Evolutionary conservation across 2,329 filamentous ascomycete genomes (phyloP), one percentile per base, ranked within the genome.

Genomic region (Colletotrichum somersetense): DNA sequence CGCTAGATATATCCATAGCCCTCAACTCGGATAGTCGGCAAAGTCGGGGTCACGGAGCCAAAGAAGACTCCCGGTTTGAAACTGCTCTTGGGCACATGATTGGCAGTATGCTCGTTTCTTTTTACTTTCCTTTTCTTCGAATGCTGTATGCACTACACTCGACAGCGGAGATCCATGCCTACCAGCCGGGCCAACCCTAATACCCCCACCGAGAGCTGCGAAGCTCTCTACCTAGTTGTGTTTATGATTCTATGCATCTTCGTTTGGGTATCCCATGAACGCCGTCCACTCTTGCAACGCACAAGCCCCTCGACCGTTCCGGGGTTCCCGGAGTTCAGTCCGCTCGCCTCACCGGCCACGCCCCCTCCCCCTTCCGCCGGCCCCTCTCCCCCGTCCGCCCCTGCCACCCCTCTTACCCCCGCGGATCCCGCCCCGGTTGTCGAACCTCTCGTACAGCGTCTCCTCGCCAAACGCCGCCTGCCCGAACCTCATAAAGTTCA

Each of bases 381-480:
- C 77, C 20, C 84, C 79, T 61, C 85, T 80, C 11, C 85, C 80
- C 16, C 86, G 79, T n/a, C 85, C 81, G 11, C 80, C 83, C 75
- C 81, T 77, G n/a, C 80, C 80, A 57, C 83, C 81, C 44, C 79
- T 80, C 65, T 78, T 82, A 73, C 77, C 84, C 75, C 79, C 85
- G 74, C 79, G 81, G 77, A 50, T 81, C 77, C 67, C 80, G 56
- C 73, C 75, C 75, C 77, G 75, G 73, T 72, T 77, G 79, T 86
- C 84, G 75, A 87, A 87, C 63, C 89, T 83, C 77, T 91, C 89
- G 77, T 90, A 94, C 48, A 97, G 78, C 80, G 83, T 89, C 81
- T 97, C 94, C 74, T 90, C 88, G 0, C 87, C 91, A 81, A 98
- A 98, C 0, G 91, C 91, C 14, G 91, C 91, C 83, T 98, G 95